phyloP scores from a whole-genome alignment of 257 asterid species.

The Leonotis leonurus region DNA sequence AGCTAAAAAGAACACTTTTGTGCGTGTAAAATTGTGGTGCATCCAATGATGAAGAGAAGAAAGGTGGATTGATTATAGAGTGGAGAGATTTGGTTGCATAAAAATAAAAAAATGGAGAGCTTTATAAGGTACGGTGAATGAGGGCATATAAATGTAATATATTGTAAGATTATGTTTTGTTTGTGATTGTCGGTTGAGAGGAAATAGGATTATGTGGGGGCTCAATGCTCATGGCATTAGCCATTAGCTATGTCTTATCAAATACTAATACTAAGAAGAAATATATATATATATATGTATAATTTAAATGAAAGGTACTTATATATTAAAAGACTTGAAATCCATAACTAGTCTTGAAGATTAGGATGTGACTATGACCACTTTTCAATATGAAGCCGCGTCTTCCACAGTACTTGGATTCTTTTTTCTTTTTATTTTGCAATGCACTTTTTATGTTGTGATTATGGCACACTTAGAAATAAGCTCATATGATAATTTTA shows the following conservation, averaged over 20 bases:
- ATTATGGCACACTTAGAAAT: too few species aligned
- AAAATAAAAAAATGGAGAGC: not conserved
- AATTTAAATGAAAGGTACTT: too few species aligned
- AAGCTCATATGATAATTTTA: too few species aligned
- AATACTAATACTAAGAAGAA: too few species aligned
- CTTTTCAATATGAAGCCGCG: too few species aligned
- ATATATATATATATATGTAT: too few species aligned
- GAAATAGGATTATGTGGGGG: not conserved
- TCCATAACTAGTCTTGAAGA: not conserved
- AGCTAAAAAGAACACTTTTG: too few species aligned
- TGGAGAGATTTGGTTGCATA: not conserved
- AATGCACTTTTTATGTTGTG: too few species aligned
- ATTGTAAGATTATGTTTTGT: not conserved
- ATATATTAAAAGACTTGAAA: too few species aligned
- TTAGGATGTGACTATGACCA: conserved; percentile 11
- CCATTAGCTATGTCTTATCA: not conserved
- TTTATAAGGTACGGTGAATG: conserved; percentile 18
- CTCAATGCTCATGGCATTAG: not conserved
- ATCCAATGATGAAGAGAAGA: not conserved
- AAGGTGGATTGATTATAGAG: not conserved
- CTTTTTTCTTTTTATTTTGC: not conserved
- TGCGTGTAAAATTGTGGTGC: not conserved
- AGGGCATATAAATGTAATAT: not conserved
- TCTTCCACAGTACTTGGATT: not conserved
- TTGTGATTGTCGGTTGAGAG: conserved; percentile 10